Percentiles rank a stretch among this genome's conserved stretches.
These are phyloP conservation scores for Platanthera zijinensis DNA, from an alignment of 106 monocot species.

Conservation along the genomic window DNA sequence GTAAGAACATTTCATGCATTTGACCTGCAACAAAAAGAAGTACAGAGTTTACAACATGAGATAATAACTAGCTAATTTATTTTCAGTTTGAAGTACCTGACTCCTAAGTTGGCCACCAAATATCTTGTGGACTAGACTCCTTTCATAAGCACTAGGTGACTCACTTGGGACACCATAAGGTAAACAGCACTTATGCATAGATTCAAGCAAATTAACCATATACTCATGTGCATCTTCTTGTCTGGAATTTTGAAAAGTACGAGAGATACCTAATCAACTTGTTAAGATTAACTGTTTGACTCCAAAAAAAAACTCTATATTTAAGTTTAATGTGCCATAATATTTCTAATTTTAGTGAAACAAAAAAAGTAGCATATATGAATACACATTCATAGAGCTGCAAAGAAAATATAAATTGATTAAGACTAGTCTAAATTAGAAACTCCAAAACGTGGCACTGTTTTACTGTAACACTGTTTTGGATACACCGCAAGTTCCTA, in stretches of 20 bases:
- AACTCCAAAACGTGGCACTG: background rate
- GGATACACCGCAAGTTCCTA: constrained; percentile 87
- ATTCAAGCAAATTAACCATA: constrained; percentile 94
- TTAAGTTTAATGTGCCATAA: background rate
- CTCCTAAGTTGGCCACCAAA: constrained; percentile 96
- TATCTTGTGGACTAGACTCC: constrained; percentile 92
- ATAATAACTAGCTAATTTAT: background rate
- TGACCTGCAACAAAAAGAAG: constrained; percentile 50
- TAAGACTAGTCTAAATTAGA: background rate
- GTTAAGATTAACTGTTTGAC: constrained; percentile 15
- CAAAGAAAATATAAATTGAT: too few species aligned
- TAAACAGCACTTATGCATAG: constrained; percentile 96
- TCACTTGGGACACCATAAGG: constrained; percentile 87
- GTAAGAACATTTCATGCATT: constrained; percentile 65
- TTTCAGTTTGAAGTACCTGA: constrained; percentile 47
- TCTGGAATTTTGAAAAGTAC: constrained; percentile 77
- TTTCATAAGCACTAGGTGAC: constrained; percentile 90
- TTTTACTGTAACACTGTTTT: background rate
- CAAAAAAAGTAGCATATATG: background rate
- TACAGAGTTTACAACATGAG: background rate
- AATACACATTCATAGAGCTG: background rate
- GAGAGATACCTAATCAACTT: constrained; percentile 57
- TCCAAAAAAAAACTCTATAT: background rate
- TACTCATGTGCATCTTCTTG: constrained; percentile 99
- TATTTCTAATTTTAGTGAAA: background rate